phyloP scores from a whole-genome alignment of 345 rosid genomes.

The Aquilaria yunnanensis region DNA sequence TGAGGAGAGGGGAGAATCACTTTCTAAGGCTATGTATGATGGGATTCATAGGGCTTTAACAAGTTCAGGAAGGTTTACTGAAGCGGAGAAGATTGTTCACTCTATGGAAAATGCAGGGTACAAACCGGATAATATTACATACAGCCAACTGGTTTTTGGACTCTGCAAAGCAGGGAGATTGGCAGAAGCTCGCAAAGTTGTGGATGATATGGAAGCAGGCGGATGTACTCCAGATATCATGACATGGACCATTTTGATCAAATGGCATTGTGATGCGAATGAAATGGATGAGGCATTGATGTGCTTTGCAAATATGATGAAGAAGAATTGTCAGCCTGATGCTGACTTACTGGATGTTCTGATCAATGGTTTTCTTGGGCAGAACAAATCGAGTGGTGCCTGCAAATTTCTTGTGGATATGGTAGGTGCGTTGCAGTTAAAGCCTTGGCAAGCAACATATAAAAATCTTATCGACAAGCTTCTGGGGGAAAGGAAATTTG shows the following conservation, averaged over 20 bases:
- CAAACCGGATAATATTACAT: slow-evolving; percentile 77
- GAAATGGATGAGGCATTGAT: slow-evolving; percentile 55
- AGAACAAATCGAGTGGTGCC: slow-evolving; percentile 59
- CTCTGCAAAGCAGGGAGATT: slow-evolving; percentile 73
- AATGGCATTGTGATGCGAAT: slow-evolving; percentile 64
- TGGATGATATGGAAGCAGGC: slow-evolving; percentile 60
- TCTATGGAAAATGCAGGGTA: slow-evolving; percentile 64
- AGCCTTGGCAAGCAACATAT: slow-evolving; percentile 83
- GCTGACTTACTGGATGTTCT: slow-evolving; percentile 62
- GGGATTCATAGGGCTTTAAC: slow-evolving; percentile 76
- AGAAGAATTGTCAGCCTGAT: slow-evolving; percentile 45
- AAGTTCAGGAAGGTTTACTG: slow-evolving; percentile 50
- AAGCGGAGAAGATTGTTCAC: slow-evolving; percentile 53
- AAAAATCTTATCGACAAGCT: slow-evolving; percentile 63
- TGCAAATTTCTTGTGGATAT: slow-evolving; percentile 48
- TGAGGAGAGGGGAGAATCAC: slow-evolving; percentile 43
- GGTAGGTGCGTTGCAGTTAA: slow-evolving; percentile 40
- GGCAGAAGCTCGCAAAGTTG: slow-evolving; percentile 57
- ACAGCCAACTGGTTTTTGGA: slow-evolving; percentile 81
- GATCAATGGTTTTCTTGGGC: slow-evolving; percentile 53
- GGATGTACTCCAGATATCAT: slow-evolving; percentile 66
- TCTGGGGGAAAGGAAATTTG: slow-evolving; percentile 52
- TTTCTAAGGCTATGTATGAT: slow-evolving; percentile 70
- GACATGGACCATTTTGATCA: slow-evolving; percentile 91
- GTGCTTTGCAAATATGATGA: slow-evolving; percentile 55